Conservation (phyloP, 2,329 filamentous ascomycete genomes). For the Diaporthe sp. region DNA sequence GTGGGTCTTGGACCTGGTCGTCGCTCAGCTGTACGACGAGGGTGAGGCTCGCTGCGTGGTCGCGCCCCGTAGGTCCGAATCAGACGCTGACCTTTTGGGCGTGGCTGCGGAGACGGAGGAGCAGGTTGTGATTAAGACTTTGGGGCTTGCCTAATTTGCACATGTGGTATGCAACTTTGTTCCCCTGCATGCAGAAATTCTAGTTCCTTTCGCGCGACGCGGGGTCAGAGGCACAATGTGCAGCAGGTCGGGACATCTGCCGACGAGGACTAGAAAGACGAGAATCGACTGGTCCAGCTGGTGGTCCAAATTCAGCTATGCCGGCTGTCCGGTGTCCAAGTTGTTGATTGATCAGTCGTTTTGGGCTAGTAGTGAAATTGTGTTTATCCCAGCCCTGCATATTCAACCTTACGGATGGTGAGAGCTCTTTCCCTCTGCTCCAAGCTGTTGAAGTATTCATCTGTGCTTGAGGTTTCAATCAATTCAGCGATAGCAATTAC, state of each 20-base stretch:
- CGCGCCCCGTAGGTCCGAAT: conserved; percentile 44
- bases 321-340: neutral
- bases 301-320: neutral
- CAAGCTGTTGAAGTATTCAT: neutral
- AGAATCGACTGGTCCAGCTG: neutral
- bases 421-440: neutral
- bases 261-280: neutral
- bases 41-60: conserved; percentile 49
- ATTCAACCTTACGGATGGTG: too few species aligned
- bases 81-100: conserved; percentile 47
- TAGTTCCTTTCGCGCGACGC: neutral
- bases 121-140: conserved; percentile 47
- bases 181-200: neutral
- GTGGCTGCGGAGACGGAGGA: conserved; percentile 47
- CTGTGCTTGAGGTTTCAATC: neutral
- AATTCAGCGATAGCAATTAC: neutral
- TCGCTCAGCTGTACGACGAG: conserved; percentile 50
- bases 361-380: neutral
- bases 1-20: conserved; percentile 49
- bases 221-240: neutral
- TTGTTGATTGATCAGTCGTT: neutral
- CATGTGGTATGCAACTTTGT: too few species aligned
- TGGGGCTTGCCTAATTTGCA: conserved; percentile 12
- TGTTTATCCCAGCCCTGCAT: neutral
- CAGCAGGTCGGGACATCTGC: conserved; percentile 12